A percentile compares a stretch with the other conserved stretches of the same genome.
Evolutionary conservation across 176 grass and related monocot genomes (phyloP).

Genomic region (Oryza meridionalis): DNA sequence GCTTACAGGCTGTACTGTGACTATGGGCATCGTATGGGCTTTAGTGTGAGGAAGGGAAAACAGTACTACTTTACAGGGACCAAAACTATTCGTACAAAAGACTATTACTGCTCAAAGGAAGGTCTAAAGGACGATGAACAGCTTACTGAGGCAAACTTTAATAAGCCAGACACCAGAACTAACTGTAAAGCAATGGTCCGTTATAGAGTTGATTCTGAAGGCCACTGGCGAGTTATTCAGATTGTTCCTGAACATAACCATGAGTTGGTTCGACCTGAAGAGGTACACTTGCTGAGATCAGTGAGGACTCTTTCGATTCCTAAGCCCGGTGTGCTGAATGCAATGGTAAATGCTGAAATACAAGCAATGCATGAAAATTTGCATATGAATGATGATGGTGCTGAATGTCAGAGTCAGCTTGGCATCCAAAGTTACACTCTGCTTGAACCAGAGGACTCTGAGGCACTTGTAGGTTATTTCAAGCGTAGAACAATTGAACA

Average conservation of each 20-base stretch:
- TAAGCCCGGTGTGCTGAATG: slow-evolving; percentile 67
- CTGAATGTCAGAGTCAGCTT: slow-evolving; percentile 50
- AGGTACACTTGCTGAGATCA: slow-evolving; percentile 78
- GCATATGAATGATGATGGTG: slow-evolving; percentile 49
- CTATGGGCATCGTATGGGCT: slow-evolving; percentile 79
- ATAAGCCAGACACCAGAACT: slow-evolving; percentile 72
- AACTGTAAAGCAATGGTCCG: slow-evolving; percentile 87
- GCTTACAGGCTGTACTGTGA: slow-evolving; percentile 83
- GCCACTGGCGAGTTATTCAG: slow-evolving; percentile 77
- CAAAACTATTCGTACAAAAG: slow-evolving; percentile 73
- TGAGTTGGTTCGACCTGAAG: slow-evolving; percentile 65
- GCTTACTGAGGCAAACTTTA: slow-evolving; percentile 69
- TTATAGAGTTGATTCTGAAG: slow-evolving; percentile 74
- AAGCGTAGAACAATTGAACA: slow-evolving; percentile 58
- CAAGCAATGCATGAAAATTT: slow-evolving; percentile 57
- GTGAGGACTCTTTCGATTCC: slow-evolving; percentile 75
- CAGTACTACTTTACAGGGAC: slow-evolving; percentile 83
- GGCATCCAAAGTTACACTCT: slow-evolving; percentile 57
- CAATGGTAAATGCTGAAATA: slow-evolving; percentile 77
- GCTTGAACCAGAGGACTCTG: slow-evolving; percentile 65
- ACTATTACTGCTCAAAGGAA: slow-evolving; percentile 94
- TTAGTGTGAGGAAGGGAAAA: slow-evolving; percentile 83
- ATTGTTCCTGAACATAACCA: slow-evolving; percentile 83
- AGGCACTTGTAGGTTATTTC: slow-evolving; percentile 65
- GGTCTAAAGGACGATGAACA: slow-evolving; percentile 79